Conservation (phyloP, 192 early-diverging fungal species). For the Umbelopsis ramanniana region DNA sequence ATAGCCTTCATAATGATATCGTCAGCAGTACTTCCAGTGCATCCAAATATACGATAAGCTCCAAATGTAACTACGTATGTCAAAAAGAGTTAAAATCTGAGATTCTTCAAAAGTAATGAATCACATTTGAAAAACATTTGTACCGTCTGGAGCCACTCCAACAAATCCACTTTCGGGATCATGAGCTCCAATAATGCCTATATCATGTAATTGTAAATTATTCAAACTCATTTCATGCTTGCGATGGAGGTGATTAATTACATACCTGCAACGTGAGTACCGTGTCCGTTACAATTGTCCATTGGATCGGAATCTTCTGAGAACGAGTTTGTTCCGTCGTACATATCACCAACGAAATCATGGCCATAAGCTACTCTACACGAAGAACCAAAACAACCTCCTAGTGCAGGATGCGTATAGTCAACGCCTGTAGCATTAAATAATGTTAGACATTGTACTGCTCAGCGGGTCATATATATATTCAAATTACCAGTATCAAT, state of each 20-base stretch:
- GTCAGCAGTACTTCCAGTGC: slow-evolving; percentile 47
- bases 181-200: slow-evolving; percentile 78
- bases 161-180: slow-evolving; percentile 52
- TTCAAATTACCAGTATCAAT: slow-evolving; percentile 59
- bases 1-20: slow-evolving; percentile 65
- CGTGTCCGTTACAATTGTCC: slow-evolving; percentile 56
- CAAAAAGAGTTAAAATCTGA: too few species aligned
- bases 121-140: background rate
- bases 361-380: slow-evolving; percentile 59
- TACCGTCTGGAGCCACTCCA: slow-evolving; percentile 85
- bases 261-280: slow-evolving; percentile 53
- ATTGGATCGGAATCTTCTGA: slow-evolving; percentile 46
- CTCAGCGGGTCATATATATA: background rate
- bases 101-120: background rate
- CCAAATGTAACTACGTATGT: slow-evolving; percentile 54
- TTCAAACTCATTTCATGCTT: slow-evolving; percentile 25
- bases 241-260: background rate
- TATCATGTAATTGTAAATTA: too few species aligned
- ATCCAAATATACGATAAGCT: slow-evolving; percentile 68
- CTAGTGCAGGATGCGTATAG: slow-evolving; percentile 62
- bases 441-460: too few species aligned
- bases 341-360: slow-evolving; percentile 59
- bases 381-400: slow-evolving; percentile 57
- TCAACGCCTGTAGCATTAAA: slow-evolving; percentile 46
- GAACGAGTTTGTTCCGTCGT: slow-evolving; percentile 46